Conservation (phyloP, 805 yeast genomes). For the Myxozyma neotropica region DNA sequence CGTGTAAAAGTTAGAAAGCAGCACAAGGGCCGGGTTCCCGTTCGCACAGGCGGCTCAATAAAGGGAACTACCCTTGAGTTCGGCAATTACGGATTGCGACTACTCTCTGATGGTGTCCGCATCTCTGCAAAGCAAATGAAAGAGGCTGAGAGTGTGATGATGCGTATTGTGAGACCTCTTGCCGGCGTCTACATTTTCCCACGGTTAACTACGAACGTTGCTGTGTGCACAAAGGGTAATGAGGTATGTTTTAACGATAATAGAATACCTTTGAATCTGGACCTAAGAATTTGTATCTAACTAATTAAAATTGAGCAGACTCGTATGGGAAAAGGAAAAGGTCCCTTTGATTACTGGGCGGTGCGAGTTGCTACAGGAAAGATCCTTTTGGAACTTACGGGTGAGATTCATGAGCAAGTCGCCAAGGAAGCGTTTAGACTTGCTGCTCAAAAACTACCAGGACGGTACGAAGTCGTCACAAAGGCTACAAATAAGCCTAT, state of each 20-base stretch:
- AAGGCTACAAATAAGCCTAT: neutral
- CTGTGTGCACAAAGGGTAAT: constrained; percentile 95
- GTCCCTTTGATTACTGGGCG: constrained; percentile 97
- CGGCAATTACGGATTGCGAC: constrained; percentile 84
- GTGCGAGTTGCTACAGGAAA: constrained; percentile 95
- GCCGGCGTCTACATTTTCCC: constrained; percentile 70
- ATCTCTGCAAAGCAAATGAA: constrained; percentile 83
- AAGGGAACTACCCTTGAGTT: constrained; percentile 81
- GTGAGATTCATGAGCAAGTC: constrained; percentile 78
- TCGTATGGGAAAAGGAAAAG: constrained; percentile 99
- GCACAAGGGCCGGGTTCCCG: constrained; percentile 92
- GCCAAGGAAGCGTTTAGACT: constrained; percentile 88
- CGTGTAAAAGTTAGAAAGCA: constrained; percentile 69
- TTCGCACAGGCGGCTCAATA: constrained; percentile 89
- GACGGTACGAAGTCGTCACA: constrained; percentile 19
- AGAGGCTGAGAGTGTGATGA: constrained; percentile 85
- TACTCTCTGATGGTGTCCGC: constrained; percentile 85
- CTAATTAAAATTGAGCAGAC: constrained; percentile 46
- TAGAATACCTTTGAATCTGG: neutral
- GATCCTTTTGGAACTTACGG: constrained; percentile 79
- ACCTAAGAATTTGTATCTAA: neutral
- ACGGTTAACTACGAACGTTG: constrained; percentile 78
- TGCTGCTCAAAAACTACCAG: constrained; percentile 86
- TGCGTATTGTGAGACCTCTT: constrained; percentile 79
- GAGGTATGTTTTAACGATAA: constrained; percentile 47